Conservation (phyloP, 176 grass and related monocot species). For the Bothriochloa decipiens region DNA sequence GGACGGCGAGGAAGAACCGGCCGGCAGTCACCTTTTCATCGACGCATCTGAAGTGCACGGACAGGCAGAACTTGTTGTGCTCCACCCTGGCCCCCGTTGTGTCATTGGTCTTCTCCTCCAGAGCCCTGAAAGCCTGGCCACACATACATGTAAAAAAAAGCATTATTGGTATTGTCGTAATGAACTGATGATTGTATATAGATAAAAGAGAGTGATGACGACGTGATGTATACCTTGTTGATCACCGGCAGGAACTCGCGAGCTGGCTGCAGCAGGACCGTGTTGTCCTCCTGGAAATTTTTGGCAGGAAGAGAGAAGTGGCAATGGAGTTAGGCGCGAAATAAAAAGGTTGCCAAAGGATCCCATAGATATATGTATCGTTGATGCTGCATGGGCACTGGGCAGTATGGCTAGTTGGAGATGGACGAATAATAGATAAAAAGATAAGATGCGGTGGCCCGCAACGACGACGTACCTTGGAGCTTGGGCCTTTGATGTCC, state of each 20-base stretch:
- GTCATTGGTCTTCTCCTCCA: conserved; percentile 63
- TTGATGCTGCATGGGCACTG: neutral
- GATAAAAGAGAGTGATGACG: neutral
- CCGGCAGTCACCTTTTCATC: conserved; percentile 69
- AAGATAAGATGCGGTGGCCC: neutral
- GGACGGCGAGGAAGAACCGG: neutral
- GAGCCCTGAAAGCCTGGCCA: conserved; percentile 54
- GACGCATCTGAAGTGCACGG: conserved; percentile 99
- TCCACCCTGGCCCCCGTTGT: conserved; percentile 86
- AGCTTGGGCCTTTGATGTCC: conserved; percentile 89
- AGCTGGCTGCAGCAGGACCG: conserved; percentile 73
- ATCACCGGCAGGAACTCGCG: conserved; percentile 93
- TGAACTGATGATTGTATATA: neutral
- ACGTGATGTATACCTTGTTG: conserved; percentile 49
- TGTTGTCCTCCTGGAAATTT: conserved; percentile 32
- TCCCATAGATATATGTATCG: neutral
- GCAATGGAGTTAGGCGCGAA: conserved; percentile 8
- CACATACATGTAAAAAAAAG: conserved; percentile 6
- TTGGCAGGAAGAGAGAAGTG: neutral
- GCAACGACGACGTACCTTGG: conserved; percentile 44
- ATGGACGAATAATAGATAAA: neutral
- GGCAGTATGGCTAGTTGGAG: neutral
- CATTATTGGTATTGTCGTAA: neutral
- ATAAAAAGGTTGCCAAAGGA: neutral
- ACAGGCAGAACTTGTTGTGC: conserved; percentile 98